Conservation (phyloP, 1,139 yeast species). For the Debaryomyces nepalensis region DNA sequence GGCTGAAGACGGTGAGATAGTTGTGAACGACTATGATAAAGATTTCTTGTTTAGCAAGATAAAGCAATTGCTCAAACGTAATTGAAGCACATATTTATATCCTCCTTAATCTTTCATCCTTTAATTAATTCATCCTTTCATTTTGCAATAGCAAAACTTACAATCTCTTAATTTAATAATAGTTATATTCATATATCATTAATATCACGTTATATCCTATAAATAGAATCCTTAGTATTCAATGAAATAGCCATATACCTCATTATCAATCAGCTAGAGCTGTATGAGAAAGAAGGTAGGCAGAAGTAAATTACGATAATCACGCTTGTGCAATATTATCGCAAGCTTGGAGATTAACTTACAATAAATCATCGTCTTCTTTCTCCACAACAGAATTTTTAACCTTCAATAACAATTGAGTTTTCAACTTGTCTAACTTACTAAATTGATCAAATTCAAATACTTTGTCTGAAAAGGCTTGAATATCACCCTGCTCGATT, state of each 20-base stretch:
- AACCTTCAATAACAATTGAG: constrained; percentile 80
- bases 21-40: constrained; percentile 46
- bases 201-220: too few species aligned
- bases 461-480: constrained; percentile 72
- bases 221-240: too few species aligned
- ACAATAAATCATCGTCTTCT: constrained; percentile 62
- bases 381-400: constrained; percentile 75
- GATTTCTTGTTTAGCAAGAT: constrained; percentile 19
- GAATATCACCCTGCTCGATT: constrained; percentile 79
- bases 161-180: too few species aligned
- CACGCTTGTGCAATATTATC: background rate
- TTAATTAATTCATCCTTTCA: background rate
- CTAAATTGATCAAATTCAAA: constrained; percentile 86
- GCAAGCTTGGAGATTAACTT: background rate
- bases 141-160: too few species aligned
- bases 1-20: constrained; percentile 42
- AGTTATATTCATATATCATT: too few species aligned
- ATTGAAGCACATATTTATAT: background rate
- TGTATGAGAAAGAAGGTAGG: too few species aligned
- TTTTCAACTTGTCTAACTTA: constrained; percentile 90
- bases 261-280: too few species aligned
- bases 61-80: constrained; percentile 3
- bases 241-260: too few species aligned
- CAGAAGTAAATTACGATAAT: constrained; percentile 1
- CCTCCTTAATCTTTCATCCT: background rate